phyloP scores from a whole-genome alignment of 371 early-diverging fungal genomes.

The Conidiobolus incongruus region DNA sequence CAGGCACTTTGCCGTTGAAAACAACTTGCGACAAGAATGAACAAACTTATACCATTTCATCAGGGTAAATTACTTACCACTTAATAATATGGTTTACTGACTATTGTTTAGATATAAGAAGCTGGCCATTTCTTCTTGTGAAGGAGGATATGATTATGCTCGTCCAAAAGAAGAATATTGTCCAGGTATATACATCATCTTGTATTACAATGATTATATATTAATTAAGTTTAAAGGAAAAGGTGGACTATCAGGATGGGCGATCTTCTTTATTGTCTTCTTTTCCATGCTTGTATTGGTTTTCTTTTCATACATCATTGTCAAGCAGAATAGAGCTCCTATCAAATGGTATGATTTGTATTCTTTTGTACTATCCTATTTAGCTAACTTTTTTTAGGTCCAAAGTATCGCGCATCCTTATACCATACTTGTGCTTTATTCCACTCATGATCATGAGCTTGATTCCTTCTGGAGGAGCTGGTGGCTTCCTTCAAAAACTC shows the following conservation, averaged over 20 bases:
- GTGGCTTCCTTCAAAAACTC: not conserved
- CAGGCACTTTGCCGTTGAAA: slow-evolving; percentile 13
- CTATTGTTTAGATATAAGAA: not conserved
- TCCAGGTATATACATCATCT: slow-evolving; percentile 2
- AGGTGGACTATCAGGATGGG: not conserved
- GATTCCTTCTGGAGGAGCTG: not conserved
- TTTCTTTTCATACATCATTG: too few species aligned
- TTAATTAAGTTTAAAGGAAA: not conserved
- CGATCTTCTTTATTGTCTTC: not conserved
- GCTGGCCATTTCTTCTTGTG: not conserved
- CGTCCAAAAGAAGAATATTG: not conserved
- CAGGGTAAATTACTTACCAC: not conserved
- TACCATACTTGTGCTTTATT: slow-evolving; percentile 1
- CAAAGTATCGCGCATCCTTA: not conserved
- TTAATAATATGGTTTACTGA: not conserved
- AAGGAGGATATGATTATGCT: not conserved
- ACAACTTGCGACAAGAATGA: not conserved
- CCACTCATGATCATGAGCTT: not conserved
- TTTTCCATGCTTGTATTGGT: not conserved
- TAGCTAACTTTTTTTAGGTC: not conserved
- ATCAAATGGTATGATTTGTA: too few species aligned
- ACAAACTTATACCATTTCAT: not conserved
- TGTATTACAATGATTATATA: not conserved
- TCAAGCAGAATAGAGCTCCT: too few species aligned
- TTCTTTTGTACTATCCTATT: not conserved